Evolutionary conservation across 306 rosid genomes (phyloP), one percentile per base, ranked within the genome.

Genomic region (Cicer yamashitae): DNA sequence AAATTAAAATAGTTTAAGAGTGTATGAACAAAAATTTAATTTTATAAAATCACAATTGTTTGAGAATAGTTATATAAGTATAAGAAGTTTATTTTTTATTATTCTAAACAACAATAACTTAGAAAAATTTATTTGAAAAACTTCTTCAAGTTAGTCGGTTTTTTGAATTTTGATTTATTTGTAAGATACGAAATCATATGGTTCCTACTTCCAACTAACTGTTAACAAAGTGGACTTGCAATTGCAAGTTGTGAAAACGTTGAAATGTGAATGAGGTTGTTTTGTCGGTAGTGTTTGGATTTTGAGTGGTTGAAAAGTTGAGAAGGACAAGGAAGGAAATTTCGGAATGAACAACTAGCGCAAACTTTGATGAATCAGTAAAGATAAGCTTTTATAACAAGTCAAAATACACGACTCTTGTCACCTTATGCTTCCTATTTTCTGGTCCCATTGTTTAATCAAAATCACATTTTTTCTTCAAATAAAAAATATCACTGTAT

Each of bases 331-430:
- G 79, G 74, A 73, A 71, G 89, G 70, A 60, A 83, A 77, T 54
- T 77, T 91, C 87, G 91, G 94, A 87, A 53, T 79, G 79, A 71
- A 85, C 87, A 54, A 41, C 68, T 6, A 50, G 76, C 88, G 80
- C 93, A 77, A 46, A 43, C 50, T 81, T 70, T 81, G 80, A 77
- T 86, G 89, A 79, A 64, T 85, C 79, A 51, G 58, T 51, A 70
- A 70, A 74, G 79, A 63, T 67, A 59, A 56, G 39, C 44, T 62
- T 71, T 63, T 69, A 10, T 41, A 12, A 79, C 50, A 91, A 87
- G 96, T 91, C 97, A 94, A 88, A 76, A 66, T 79, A 51, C 1
- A 13, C 58, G 73, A 85, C 86, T 67, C 11, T 87, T 67, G 82
- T 82, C 70, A 52, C 72, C 86, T 85, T 70, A 45, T 44, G 62